Evolutionary conservation across 1,139 yeast species (phyloP), one percentile per base, ranked within the genome.

Genomic region (Taphrina populina): DNA sequence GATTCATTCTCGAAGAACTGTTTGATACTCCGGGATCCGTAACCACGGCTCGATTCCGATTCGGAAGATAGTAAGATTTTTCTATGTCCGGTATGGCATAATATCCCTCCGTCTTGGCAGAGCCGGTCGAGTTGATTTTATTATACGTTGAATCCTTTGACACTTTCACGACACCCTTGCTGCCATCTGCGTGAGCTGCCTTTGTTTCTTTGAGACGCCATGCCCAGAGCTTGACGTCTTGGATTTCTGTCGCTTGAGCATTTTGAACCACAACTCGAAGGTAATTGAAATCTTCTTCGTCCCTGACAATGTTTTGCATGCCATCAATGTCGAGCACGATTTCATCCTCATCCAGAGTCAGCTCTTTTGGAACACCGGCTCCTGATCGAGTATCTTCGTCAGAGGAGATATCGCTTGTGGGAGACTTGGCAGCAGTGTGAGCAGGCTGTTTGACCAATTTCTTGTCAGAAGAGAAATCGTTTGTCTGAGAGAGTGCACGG

Each of bases 41-140:
- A 63, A 79, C 77, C 58, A 65, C 77, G 59, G 73, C 73, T 70
- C 69, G 82, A 69, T 76, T 83, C 69, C 84, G 76, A 68, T 88
- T 96, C 2, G 95, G 94, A 56, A 90, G 73, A 64, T 88, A 90
- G 58, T 80, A 84, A 8, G 79, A 73, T 67, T 90, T 90, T 53
- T 82, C 78, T 0, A 79, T 75, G 62, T 88, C 95, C 0, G 84
- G 78, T 36, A 88, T 82, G 67, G 84, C 85, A 53, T 72, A 71
- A 66, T 83, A 87, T 0, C 95, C 95, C 58, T 83, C 81, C 44
- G 90, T 81, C 64, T 81, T 78, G 65, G 86, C 84, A 1, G 88
- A 75, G 0, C 88, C 88, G 0, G 83, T 72, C 0, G 62, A 51
- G 43, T 78, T 79, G 52, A 73, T 76, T 45, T 80, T 71, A 13